phyloP scores from a whole-genome alignment of 2,329 filamentous ascomycete genomes.

The Penicillium occitanis region DNA sequence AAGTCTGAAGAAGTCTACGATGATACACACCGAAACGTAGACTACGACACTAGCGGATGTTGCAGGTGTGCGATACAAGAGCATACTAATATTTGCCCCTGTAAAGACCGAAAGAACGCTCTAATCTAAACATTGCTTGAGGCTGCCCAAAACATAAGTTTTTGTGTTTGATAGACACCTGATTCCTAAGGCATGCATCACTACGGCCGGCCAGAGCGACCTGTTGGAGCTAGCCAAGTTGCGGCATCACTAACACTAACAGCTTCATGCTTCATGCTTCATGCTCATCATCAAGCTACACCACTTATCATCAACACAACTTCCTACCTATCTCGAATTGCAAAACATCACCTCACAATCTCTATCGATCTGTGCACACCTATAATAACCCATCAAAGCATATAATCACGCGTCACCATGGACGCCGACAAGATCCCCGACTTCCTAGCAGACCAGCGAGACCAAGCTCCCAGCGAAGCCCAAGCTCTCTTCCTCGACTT shows the following conservation, averaged over 20 bases:
- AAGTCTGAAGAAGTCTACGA: not conserved
- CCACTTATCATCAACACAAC: not conserved
- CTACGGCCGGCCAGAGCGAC: constrained; percentile 31
- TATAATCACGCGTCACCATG: constrained; percentile 54
- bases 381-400: not conserved
- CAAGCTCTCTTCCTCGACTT: constrained; percentile 87
- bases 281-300: constrained; percentile 9
- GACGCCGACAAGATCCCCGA: constrained; percentile 84
- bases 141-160: not conserved
- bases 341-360: not conserved
- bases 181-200: not conserved
- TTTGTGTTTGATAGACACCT: not conserved
- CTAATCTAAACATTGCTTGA: not conserved
- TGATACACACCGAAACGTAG: not conserved
- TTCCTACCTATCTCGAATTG: not conserved
- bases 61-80: not conserved
- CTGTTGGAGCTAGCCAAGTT: constrained; percentile 29
- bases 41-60: not conserved
- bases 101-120: not conserved
- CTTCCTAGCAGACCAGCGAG: constrained; percentile 87
- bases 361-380: not conserved
- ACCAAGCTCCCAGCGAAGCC: constrained; percentile 80
- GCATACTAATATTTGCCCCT: not conserved
- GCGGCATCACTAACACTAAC: constrained; percentile 20
- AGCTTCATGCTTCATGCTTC: constrained; percentile 18